These are phyloP conservation scores for Fusarium proliferatum DNA, from an alignment of 2,329 filamentous ascomycete species.

Conservation along the genomic window DNA sequence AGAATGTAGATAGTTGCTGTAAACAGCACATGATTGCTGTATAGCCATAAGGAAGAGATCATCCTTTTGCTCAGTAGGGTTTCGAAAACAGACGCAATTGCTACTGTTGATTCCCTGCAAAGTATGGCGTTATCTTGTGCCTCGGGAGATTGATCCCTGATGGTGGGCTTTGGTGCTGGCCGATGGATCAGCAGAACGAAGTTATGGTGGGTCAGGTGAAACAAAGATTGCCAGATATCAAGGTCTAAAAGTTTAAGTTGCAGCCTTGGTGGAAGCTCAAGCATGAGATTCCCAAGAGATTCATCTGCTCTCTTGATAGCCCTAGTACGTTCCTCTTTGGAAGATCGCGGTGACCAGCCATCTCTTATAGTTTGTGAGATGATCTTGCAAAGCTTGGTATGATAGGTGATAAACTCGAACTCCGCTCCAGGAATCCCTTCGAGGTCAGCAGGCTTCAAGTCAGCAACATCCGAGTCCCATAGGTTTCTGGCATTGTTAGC, in stretches of 20 bases:
- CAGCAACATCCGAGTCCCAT: neutral
- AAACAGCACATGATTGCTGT: slow-evolving; percentile 13
- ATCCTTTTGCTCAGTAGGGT: neutral
- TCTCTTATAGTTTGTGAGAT: slow-evolving; percentile 5
- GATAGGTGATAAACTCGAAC: neutral
- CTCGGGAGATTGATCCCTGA: rapidly evolving
- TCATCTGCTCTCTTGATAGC: slow-evolving; percentile 6
- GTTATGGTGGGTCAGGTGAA: slow-evolving; percentile 1
- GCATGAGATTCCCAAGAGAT: neutral
- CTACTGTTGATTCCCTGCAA: slow-evolving; percentile 8
- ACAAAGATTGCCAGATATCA: slow-evolving; percentile 2
- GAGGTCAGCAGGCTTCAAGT: neutral
- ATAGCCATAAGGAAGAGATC: slow-evolving; percentile 3
- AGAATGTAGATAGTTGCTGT: slow-evolving; percentile 15
- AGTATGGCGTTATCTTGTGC: neutral
- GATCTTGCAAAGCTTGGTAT: slow-evolving; percentile 4
- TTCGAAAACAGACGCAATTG: slow-evolving; percentile 9
- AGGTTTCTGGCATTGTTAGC: neutral
- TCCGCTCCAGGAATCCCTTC: neutral
- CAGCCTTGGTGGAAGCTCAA: neutral
- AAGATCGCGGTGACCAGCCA: slow-evolving; percentile 3
- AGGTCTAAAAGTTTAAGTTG: neutral
- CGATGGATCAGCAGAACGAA: slow-evolving; percentile 7
- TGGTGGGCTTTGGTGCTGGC: neutral
- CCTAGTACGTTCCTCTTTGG: neutral